Percentiles rank a stretch among this genome's conserved stretches.
Conservation (phyloP, 495 filamentous ascomycete genomes). For the Penicillium turbatum region DNA sequence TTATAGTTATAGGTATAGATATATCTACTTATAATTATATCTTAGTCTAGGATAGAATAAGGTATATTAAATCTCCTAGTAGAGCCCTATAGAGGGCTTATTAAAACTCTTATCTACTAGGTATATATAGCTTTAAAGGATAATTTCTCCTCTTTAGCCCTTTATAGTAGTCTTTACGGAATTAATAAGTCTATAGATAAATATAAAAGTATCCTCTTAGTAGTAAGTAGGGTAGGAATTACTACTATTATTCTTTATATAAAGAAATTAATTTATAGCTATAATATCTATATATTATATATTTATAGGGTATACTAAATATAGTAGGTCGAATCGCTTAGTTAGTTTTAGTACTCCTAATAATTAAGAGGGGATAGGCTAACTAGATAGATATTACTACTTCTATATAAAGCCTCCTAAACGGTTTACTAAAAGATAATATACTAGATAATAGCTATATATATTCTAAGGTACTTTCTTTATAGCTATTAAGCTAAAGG, state of each 20-base stretch:
- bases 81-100: conserved; percentile 21
- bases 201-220: conserved; percentile 9
- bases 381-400: conserved; percentile 16
- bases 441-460: conserved; percentile 16
- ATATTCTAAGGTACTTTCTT: not conserved
- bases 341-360: conserved; percentile 1
- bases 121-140: conserved; percentile 11
- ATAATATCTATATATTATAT: conserved; percentile 19
- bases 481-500: not conserved
- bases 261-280: conserved; percentile 28
- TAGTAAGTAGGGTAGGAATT: conserved; percentile 22
- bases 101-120: conserved; percentile 8
- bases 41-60: conserved; percentile 23
- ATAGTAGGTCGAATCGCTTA: conserved; percentile 26
- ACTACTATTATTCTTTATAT: conserved; percentile 24
- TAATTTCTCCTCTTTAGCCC: conserved; percentile 3
- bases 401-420: conserved; percentile 10
- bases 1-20: conserved; percentile 23
- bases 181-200: conserved; percentile 17
- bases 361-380: not conserved
- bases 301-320: conserved; percentile 27
- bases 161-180: conserved; percentile 17
- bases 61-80: conserved; percentile 20
- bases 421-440: conserved; percentile 14
- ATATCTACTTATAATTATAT: conserved; percentile 34